Percentiles rank a stretch among this genome's conserved stretches.
These are phyloP conservation scores for Fragaria nilgerrensis DNA, from an alignment of 306 rosid species.

Conservation along the genomic window DNA sequence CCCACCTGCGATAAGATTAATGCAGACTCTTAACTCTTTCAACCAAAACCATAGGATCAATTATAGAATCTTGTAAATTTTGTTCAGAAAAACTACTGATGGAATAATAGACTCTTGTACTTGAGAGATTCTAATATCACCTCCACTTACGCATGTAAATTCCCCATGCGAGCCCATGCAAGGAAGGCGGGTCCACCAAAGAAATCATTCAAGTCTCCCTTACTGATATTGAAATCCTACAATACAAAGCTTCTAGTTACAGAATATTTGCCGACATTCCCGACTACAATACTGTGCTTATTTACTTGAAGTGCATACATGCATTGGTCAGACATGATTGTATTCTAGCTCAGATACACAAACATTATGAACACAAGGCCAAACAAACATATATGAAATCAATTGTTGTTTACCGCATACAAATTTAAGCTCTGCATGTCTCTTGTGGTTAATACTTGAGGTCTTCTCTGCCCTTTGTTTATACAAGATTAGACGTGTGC, in stretches of 20 bases:
- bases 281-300: background rate
- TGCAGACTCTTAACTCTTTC: constrained; percentile 19
- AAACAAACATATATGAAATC: too few relatives aligned
- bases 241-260: constrained; percentile 39
- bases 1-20: constrained; percentile 66
- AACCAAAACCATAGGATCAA: constrained; percentile 25
- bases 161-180: constrained; percentile 99
- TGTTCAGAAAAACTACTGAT: background rate
- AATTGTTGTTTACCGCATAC: background rate
- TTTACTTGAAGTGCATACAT: background rate
- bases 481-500: background rate
- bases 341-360: background rate
- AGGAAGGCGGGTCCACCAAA: constrained; percentile 99
- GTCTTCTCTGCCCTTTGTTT: background rate
- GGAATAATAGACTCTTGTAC: background rate
- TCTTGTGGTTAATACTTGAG: background rate
- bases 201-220: constrained; percentile 63
- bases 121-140: constrained; percentile 9
- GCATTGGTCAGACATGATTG: background rate
- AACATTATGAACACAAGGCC: background rate
- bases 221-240: constrained; percentile 75
- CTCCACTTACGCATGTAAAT: constrained; percentile 83
- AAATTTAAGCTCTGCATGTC: background rate
- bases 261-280: constrained; percentile 6
- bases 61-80: background rate